Percentiles rank a stretch among this genome's conserved stretches.
These are phyloP conservation scores for Ganoderma sinense DNA, from an alignment of 1,284 basidiomycete species.

Conservation along the genomic window DNA sequence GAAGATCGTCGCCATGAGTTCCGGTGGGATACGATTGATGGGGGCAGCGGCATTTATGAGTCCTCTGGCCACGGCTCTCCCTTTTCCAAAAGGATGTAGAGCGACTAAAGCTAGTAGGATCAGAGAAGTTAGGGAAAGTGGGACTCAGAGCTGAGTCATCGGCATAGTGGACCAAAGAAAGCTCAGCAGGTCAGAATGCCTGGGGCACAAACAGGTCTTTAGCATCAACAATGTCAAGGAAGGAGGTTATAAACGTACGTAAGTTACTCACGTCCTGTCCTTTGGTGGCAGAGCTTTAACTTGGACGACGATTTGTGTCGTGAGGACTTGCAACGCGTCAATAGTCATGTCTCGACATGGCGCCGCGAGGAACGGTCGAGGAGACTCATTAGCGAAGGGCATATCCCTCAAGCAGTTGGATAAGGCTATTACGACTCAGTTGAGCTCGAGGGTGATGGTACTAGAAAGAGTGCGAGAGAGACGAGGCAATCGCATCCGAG, in stretches of 20 bases:
- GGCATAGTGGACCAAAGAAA: neutral
- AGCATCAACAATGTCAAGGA: too few species aligned
- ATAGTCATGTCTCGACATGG: neutral
- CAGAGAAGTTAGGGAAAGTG: too few species aligned
- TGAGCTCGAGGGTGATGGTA: neutral
- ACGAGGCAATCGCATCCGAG: too few species aligned
- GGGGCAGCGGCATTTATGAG: neutral
- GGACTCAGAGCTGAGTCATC: neutral
- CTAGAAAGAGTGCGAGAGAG: too few species aligned
- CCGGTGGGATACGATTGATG: too few species aligned
- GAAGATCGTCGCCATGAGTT: too few species aligned
- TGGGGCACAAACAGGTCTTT: too few species aligned
- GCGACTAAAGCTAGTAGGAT: neutral
- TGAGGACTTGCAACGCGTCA: neutral
- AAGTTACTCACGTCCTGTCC: neutral
- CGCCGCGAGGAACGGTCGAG: neutral
- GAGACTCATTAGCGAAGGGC: neutral
- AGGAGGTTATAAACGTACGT: too few species aligned
- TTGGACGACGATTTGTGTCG: neutral
- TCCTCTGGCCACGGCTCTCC: neutral
- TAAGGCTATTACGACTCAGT: too few species aligned
- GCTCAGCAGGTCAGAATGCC: neutral
- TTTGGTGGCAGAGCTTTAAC: neutral
- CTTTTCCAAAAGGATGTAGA: too few species aligned
- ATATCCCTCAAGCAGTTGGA: too few species aligned